Evolutionary conservation across 176 grass and related monocot genomes (phyloP).

Genomic region (Carex kokanica): DNA sequence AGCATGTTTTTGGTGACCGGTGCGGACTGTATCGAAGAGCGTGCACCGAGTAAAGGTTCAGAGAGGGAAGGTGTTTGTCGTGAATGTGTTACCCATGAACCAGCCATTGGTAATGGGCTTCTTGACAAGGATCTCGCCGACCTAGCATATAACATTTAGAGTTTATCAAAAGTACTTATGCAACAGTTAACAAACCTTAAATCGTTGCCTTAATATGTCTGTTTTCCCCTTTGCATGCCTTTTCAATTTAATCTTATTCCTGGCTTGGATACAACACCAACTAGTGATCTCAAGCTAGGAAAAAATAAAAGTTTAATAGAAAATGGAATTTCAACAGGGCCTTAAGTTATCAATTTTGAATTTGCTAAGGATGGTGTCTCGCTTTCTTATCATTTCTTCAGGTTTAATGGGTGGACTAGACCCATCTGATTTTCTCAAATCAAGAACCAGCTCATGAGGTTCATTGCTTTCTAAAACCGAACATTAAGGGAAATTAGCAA

Average conservation of each 20-base stretch:
- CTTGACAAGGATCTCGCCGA: conserved; percentile 89
- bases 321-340: neutral
- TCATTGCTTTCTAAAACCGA: neutral
- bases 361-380: neutral
- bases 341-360: neutral
- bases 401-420: neutral
- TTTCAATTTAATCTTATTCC: neutral
- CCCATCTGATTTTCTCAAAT: neutral
- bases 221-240: neutral
- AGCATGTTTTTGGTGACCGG: conserved; percentile 63
- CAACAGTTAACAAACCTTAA: neutral
- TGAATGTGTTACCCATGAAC: conserved; percentile 52
- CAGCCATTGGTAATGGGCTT: conserved; percentile 56
- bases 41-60: conserved; percentile 35
- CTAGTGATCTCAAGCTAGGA: neutral
- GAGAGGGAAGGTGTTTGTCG: conserved; percentile 33
- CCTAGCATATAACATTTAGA: conserved; percentile 37
- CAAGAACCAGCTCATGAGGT: neutral
- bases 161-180: neutral
- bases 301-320: neutral
- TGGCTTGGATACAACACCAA: neutral
- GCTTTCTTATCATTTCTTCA: neutral
- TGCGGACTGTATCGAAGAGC: conserved; percentile 36
- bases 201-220: neutral
- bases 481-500: conserved; percentile 27